Base-by-base conservation (phyloP, 345 rosid species). In the Anacardium occidentale region DNA sequence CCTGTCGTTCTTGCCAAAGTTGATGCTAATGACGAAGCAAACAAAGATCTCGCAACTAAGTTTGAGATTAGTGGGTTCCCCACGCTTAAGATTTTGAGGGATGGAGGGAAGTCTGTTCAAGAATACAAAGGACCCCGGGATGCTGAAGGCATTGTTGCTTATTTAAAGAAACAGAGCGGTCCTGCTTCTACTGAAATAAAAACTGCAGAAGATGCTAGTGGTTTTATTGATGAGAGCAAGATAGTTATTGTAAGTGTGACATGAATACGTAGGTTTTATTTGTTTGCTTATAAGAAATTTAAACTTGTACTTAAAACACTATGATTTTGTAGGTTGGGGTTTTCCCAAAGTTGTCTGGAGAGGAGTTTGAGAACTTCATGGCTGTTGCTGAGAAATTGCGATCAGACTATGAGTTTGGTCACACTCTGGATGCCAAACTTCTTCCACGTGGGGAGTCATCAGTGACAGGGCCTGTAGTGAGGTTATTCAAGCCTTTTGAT, bases 71-170 rank as follows among this genome's bases (percentile, higher is more conserved):
- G 70, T 79, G 99, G 99, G 45, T 95, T 88, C 81, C 99, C 99
- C 37, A 90, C 99, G 0, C 62, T 95, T 51, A 93, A 88, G 82
- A 95, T 95, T 73, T 64, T 95, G 67, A 88, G 98, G 79, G 85
- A 91, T 58, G 94, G 94, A 72, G 98, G 99, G 8, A 91, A 91
- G 69, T 26, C 54, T 13, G 44, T 80, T 84, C 97, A 93, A 76
- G 98, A 95, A 2, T 95, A 88, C 81, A 93, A 95, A 37, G 99
- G 99, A 42, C 99, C 99, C 68, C 96, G 98, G 7, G 93, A 95
- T 2, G 98, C 98, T 1, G 92, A 87, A 0, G 99, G 98, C 52
- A 95, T 95, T 55, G 90, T 83, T 59, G 80, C 79, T 62, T 95
- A 91, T 69, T 71, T 95, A 78, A 92, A 91, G 85, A 91, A 86